These are phyloP conservation scores for Azolla pinnata DNA, from an alignment of 75 land plant genomes.

Conservation along the genomic window DNA sequence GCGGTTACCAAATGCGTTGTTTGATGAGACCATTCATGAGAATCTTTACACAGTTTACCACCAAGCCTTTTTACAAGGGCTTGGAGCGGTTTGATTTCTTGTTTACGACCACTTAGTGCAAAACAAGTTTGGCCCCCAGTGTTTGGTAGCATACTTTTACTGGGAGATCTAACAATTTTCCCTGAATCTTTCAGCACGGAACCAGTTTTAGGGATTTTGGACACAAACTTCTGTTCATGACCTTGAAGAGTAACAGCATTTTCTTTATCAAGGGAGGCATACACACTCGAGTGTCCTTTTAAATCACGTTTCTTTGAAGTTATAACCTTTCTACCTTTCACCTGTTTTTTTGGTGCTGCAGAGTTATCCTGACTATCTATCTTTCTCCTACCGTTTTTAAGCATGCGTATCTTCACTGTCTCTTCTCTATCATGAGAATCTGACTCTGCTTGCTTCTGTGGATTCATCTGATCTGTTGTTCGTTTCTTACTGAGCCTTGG, in stretches of 20 bases:
- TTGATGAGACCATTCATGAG: slow-evolving; percentile 77
- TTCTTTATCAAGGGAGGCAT: neutral
- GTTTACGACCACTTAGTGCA: slow-evolving; percentile 58
- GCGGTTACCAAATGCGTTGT: slow-evolving; percentile 73
- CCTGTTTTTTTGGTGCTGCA: neutral
- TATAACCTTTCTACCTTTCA: neutral
- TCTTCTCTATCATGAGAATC: too few species aligned
- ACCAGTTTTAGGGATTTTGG: neutral
- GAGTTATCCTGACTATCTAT: neutral
- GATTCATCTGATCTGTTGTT: too few species aligned
- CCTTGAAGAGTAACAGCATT: neutral
- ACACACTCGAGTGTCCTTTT: too few species aligned
- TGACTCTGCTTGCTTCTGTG: too few species aligned
- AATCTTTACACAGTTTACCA: slow-evolving; percentile 55
- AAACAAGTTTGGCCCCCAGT: slow-evolving; percentile 21
- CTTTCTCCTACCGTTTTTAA: too few species aligned
- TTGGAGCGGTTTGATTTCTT: slow-evolving; percentile 57
- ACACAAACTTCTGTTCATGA: neutral
- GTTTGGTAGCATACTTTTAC: neutral
- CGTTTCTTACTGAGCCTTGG: neutral
- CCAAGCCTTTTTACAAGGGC: slow-evolving; percentile 37
- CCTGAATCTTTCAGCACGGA: neutral
- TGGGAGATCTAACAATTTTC: neutral
- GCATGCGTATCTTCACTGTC: too few species aligned
- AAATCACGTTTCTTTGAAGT: too few species aligned